Evolutionary conservation across 73 alveolate species (phyloP).

Genomic region (Symbiodinium pilosum): DNA sequence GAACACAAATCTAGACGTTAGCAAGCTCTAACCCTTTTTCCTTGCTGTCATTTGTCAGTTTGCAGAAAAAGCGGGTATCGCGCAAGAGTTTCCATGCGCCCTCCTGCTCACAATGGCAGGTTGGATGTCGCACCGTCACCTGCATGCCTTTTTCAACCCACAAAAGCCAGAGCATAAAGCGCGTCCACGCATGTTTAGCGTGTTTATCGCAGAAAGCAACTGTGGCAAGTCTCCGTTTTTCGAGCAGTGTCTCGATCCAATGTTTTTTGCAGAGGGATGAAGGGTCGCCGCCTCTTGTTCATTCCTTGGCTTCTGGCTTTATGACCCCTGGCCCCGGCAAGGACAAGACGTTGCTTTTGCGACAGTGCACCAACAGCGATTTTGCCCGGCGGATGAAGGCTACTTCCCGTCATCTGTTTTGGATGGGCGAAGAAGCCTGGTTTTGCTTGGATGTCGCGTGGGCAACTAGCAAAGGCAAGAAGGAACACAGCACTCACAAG

Average conservation of each 20-base stretch:
- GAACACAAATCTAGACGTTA: not conserved
- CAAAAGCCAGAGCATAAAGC: constrained; percentile 35
- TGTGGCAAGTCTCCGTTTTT: constrained; percentile 57
- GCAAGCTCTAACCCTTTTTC: not conserved
- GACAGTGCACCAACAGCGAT: not conserved
- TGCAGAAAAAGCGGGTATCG: not conserved
- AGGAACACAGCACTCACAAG: not conserved
- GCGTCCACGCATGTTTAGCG: not conserved
- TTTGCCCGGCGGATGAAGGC: constrained; percentile 58
- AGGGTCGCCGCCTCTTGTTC: not conserved
- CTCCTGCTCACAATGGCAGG: not conserved
- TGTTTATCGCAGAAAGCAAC: constrained; percentile 14
- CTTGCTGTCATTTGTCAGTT: not conserved
- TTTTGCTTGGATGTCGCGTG: constrained; percentile 4
- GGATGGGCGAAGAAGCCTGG: constrained; percentile 68
- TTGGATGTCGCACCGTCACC: not conserved
- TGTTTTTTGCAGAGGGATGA: not conserved
- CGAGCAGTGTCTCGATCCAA: not conserved
- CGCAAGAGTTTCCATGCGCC: not conserved
- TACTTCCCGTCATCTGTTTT: not conserved
- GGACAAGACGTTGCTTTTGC: constrained; percentile 41
- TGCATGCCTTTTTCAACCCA: not conserved
- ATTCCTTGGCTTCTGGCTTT: not conserved
- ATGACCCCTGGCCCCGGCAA: constrained; percentile 26
- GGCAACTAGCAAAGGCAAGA: constrained; percentile 12